These are phyloP conservation scores for Sclerotinia subarctica DNA, from an alignment of 2,329 filamentous ascomycete genomes.

Conservation along the genomic window DNA sequence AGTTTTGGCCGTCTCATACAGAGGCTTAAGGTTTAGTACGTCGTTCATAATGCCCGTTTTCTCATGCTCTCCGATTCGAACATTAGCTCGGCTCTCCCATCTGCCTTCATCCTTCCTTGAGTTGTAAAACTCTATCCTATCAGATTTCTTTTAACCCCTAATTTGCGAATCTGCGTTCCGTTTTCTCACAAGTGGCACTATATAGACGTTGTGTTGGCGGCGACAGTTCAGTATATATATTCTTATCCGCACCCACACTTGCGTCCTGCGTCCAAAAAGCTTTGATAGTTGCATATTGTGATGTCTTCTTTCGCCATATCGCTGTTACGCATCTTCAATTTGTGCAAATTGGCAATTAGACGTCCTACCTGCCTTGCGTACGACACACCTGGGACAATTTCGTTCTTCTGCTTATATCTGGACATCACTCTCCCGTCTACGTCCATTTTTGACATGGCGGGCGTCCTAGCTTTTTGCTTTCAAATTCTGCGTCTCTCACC, in stretches of 20 bases:
- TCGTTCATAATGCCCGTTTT: background rate
- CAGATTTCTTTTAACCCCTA: background rate
- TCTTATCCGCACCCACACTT: background rate
- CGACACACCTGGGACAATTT: background rate
- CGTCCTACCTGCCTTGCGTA: background rate
- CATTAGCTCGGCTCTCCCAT: too few relatives aligned
- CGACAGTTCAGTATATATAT: too few relatives aligned
- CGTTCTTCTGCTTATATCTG: background rate
- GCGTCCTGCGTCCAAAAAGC: too few relatives aligned
- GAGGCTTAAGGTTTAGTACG: background rate
- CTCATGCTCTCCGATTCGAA: too few relatives aligned
- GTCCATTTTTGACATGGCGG: too few relatives aligned
- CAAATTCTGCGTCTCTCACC: background rate
- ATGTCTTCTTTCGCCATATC: background rate
- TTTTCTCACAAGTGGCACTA: background rate
- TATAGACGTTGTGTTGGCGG: background rate
- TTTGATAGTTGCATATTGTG: background rate
- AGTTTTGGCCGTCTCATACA: constrained; percentile 13
- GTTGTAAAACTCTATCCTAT: background rate
- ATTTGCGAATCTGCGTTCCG: too few relatives aligned
- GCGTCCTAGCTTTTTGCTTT: background rate
- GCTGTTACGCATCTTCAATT: too few relatives aligned
- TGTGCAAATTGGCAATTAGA: too few relatives aligned
- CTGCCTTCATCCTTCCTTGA: background rate
- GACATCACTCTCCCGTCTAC: background rate